A percentile compares a stretch with the other conserved stretches of the same genome.
These are phyloP conservation scores for Fraxinus pennsylvanica DNA, from an alignment of 257 asterid species.

Conservation along the genomic window DNA sequence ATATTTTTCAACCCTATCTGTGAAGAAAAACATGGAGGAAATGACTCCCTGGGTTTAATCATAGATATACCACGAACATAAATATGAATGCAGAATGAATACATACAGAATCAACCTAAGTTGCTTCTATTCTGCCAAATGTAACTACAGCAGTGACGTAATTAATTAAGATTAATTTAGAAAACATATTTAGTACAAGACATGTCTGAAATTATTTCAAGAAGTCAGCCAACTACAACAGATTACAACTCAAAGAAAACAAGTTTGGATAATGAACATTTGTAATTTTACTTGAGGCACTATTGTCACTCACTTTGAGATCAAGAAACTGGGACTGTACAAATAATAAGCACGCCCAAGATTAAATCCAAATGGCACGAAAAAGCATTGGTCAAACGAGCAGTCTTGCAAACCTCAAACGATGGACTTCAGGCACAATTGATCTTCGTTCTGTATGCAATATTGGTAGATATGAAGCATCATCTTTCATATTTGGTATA, in stretches of 20 bases:
- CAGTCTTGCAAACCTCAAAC: slow-evolving; percentile 14
- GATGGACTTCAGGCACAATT: slow-evolving; percentile 31
- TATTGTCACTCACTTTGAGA: neutral
- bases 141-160: neutral
- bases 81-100: too few species aligned
- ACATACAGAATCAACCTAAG: neutral
- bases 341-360: neutral
- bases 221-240: neutral
- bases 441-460: neutral
- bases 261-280: neutral
- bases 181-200: neutral
- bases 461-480: neutral
- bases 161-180: neutral
- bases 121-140: neutral
- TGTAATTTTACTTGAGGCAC: neutral
- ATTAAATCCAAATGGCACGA: slow-evolving; percentile 15
- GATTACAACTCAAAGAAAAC: neutral
- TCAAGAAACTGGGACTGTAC: neutral
- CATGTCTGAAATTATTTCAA: neutral
- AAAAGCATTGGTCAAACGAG: neutral
- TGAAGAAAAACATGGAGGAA: too few species aligned
- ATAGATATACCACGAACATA: too few species aligned
- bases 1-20: too few species aligned
- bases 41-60: too few species aligned
- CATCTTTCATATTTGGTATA: neutral